phyloP scores from a whole-genome alignment of 768 basidiomycete species.

The Hericium rajendrae region DNA sequence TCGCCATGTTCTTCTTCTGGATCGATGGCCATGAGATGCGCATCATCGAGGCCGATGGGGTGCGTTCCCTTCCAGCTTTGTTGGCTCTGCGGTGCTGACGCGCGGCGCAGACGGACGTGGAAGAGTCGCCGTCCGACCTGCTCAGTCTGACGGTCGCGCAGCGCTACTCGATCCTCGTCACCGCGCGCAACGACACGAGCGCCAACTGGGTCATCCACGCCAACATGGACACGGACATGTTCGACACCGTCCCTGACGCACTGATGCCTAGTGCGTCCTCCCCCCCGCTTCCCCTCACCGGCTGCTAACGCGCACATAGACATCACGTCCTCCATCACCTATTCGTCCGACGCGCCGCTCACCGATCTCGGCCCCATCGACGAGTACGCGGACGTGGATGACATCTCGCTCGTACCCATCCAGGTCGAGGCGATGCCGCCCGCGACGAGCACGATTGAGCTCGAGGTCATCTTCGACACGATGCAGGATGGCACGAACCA shows the following conservation, averaged over 20 bases:
- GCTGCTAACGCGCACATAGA: conserved; percentile 37
- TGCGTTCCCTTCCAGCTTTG: conserved; percentile 25
- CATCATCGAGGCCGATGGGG: conserved; percentile 79
- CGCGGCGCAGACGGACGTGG: conserved; percentile 54
- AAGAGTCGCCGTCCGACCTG: conserved; percentile 62
- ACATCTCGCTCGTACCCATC: conserved; percentile 61
- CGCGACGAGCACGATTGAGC: conserved; percentile 49
- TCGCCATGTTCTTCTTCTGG: conserved; percentile 76
- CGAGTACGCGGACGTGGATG: conserved; percentile 53
- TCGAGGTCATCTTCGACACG: conserved; percentile 75
- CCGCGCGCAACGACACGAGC: conserved; percentile 72
- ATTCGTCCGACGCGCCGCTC: conserved; percentile 42
- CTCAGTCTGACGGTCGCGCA: conserved; percentile 79
- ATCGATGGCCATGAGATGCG: conserved; percentile 83
- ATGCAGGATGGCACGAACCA: conserved; percentile 80
- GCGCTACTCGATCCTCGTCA: conserved; percentile 87
- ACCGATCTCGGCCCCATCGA: conserved; percentile 46
- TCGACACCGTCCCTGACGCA: conserved; percentile 65
- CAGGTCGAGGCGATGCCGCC: conserved; percentile 37
- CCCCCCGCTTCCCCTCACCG: neutral
- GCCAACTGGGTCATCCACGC: conserved; percentile 86
- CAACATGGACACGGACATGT: conserved; percentile 87
- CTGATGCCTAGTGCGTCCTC: conserved; percentile 60
- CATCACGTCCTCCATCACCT: conserved; percentile 76
- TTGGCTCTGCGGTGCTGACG: neutral